Evolutionary conservation across 164 flowering plant species (phyloP).

Genomic region (Sedum album): DNA sequence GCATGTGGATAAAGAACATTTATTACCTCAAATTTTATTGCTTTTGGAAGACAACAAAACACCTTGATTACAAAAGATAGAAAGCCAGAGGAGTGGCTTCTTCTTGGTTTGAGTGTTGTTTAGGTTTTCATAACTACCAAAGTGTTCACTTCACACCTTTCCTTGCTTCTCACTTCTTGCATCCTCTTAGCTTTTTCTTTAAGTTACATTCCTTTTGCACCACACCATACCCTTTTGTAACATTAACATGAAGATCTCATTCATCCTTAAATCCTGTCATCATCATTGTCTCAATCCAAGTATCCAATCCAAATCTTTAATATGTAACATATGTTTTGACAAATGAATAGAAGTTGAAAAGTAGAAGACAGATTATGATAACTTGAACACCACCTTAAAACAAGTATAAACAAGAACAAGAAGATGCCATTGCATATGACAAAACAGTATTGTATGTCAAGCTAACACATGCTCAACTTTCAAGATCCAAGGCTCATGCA

Average conservation of each 20-base stretch:
- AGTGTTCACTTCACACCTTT: conserved; percentile 1
- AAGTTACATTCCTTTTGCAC: neutral
- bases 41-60: conserved; percentile 7
- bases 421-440: too few species aligned
- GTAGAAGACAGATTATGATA: too few species aligned
- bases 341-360: too few species aligned
- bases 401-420: too few species aligned
- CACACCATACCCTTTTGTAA: neutral
- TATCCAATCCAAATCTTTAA: too few species aligned
- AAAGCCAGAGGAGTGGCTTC: neutral
- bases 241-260: neutral
- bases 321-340: too few species aligned
- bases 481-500: neutral
- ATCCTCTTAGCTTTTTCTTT: conserved; percentile 1
- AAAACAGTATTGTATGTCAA: neutral
- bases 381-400: too few species aligned
- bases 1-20: conserved; percentile 1
- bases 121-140: conserved; percentile 3
- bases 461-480: neutral
- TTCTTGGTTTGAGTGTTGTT: conserved; percentile 4
- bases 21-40: neutral
- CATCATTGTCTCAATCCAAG: too few species aligned
- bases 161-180: neutral
- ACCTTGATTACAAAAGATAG: conserved; percentile 5
- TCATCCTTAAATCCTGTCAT: neutral